phyloP scores from a whole-genome alignment of 2,329 filamentous ascomycete species.

The Monosporascus sp. region DNA sequence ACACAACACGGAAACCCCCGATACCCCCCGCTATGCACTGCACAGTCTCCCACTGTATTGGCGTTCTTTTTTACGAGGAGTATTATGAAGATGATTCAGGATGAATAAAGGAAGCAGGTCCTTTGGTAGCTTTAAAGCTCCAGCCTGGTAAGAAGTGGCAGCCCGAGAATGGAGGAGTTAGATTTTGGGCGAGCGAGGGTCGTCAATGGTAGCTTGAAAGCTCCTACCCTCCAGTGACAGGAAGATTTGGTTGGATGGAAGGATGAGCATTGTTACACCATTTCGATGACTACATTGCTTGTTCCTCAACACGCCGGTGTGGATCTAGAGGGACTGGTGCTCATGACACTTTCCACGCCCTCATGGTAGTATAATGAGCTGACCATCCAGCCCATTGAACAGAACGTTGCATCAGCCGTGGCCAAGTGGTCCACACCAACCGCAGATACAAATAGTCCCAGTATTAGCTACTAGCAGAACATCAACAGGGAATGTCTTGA shows the following conservation, averaged over 20 bases:
- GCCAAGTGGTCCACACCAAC: neutral
- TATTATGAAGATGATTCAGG: conserved; percentile 25
- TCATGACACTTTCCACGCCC: neutral
- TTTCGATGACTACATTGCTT: neutral
- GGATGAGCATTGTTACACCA: neutral
- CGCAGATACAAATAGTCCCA: neutral
- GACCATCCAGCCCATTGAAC: neutral
- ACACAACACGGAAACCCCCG: conserved; percentile 20
- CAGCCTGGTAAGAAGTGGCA: conserved; percentile 41
- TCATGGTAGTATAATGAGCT: neutral
- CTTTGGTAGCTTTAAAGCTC: conserved; percentile 63
- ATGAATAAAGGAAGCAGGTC: conserved; percentile 33
- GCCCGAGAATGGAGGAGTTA: conserved; percentile 22
- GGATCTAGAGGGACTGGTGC: neutral
- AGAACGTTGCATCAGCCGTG: neutral
- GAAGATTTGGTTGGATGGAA: neutral
- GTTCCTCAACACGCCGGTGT: neutral
- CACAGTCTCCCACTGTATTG: conserved; percentile 22
- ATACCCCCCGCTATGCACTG: conserved; percentile 22
- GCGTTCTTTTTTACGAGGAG: conserved; percentile 19
- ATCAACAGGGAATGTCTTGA: neutral
- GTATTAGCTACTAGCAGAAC: neutral
- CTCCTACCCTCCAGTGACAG: conserved; percentile 34
- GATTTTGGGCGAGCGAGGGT: conserved; percentile 31
- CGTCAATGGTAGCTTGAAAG: conserved; percentile 45